Conservation (phyloP, 2,329 filamentous ascomycete species). For the Gnomoniopsis sp. region DNA sequence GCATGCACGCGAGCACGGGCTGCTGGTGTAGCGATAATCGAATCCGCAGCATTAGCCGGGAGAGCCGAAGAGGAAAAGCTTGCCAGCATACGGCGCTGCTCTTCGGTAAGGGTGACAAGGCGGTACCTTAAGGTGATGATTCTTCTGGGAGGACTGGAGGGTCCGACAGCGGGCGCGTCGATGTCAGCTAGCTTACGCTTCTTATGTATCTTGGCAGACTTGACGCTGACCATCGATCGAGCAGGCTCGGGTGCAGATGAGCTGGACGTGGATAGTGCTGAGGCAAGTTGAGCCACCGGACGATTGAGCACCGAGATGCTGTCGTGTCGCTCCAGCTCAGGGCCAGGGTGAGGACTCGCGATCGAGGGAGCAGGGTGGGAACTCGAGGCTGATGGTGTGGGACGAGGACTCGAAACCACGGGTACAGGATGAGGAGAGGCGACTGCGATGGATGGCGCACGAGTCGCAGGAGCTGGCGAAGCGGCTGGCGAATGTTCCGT, state of each 20-base stretch:
- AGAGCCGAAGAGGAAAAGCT: constrained; percentile 3
- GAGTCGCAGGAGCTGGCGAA: not conserved
- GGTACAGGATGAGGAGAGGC: not conserved
- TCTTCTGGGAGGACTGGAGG: constrained; percentile 1
- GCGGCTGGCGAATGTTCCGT: constrained; percentile 4
- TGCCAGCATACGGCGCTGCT: constrained; percentile 3
- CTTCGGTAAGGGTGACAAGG: not conserved
- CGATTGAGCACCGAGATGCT: constrained; percentile 17
- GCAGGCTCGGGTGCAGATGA: constrained; percentile 1
- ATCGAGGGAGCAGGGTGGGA: not conserved
- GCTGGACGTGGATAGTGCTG: constrained; percentile 1
- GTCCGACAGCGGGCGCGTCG: not conserved
- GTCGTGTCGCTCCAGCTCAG: constrained; percentile 8
- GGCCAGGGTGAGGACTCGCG: not conserved
- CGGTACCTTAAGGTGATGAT: constrained; percentile 10
- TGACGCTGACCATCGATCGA: constrained; percentile 5
- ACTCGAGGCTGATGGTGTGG: not conserved
- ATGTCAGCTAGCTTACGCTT: constrained; percentile 17
- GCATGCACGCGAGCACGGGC: constrained; percentile 10
- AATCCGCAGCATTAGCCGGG: constrained; percentile 1
- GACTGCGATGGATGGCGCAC: constrained; percentile 15
- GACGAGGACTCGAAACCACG: not conserved
- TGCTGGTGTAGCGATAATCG: constrained; percentile 13
- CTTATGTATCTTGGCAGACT: constrained; percentile 10
- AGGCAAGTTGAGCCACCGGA: constrained; percentile 1